phyloP scores from a whole-genome alignment of 208 protist species.

The Naegleria gruberi region DNA sequence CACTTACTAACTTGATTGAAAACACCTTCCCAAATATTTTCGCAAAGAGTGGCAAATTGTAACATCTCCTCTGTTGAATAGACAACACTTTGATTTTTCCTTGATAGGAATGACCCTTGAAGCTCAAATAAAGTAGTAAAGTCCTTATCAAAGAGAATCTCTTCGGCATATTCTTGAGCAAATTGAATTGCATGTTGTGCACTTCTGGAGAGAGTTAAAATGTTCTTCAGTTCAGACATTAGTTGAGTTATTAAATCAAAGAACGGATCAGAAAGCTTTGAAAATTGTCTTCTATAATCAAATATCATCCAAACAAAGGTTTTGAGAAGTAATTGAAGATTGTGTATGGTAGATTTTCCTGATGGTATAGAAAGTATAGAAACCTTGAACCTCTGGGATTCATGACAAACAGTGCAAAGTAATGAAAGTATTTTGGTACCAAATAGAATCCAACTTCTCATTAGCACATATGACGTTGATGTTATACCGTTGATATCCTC shows the following conservation, averaged over 20 bases:
- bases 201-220: not conserved
- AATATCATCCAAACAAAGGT: not conserved
- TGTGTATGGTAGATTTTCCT: not conserved
- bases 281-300: not conserved
- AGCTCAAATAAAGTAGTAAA: not conserved
- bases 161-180: not conserved
- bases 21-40: not conserved
- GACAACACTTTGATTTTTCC: not conserved
- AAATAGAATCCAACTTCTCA: not conserved
- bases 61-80: not conserved
- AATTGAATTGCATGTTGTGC: not conserved
- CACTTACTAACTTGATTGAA: not conserved
- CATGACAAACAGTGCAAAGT: not conserved
- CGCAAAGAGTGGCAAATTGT: not conserved
- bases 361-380: not conserved
- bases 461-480: not conserved
- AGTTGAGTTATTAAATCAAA: not conserved
- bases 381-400: not conserved
- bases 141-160: not conserved
- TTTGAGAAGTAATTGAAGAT: not conserved
- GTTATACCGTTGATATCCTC: not conserved
- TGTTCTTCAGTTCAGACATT: not conserved
- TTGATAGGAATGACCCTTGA: not conserved
- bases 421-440: not conserved
- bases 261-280: not conserved